Percentiles rank a stretch among this genome's conserved stretches.
Conservation (phyloP, 192 early-diverging fungal species). For the Mortierella alpina region DNA sequence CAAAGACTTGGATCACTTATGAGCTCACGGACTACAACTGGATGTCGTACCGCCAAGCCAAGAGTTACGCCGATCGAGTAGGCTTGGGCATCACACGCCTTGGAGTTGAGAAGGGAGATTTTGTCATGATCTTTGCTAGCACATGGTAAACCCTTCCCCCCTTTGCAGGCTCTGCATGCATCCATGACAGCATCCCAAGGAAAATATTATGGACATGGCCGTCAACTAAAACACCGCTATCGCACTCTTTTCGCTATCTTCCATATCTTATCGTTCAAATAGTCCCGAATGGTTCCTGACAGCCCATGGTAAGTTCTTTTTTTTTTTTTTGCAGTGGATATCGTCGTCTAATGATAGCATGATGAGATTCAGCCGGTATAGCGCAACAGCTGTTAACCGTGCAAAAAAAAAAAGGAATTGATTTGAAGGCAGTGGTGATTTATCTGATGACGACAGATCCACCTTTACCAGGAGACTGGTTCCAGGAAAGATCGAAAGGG, state of each 20-base stretch:
- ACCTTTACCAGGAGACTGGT: no score
- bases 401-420: no score
- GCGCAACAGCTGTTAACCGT: no score
- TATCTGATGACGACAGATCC: no score
- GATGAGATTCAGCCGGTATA: no score
- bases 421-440: no score
- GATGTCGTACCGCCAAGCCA: constrained; percentile 73
- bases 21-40: constrained; percentile 77
- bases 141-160: constrained; percentile 51
- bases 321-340: neutral
- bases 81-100: constrained; percentile 65
- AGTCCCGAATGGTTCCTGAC: constrained; percentile 52
- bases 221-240: neutral
- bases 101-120: constrained; percentile 60
- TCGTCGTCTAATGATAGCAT: neutral
- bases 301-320: constrained; percentile 35
- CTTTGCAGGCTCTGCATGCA: neutral
- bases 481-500: no score
- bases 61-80: constrained; percentile 52
- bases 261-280: neutral
- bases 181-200: neutral
- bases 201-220: neutral
- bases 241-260: neutral
- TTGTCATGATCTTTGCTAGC: constrained; percentile 60
- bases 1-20: constrained; percentile 78